A percentile compares a stretch with the other conserved stretches of the same genome.
Evolutionary conservation across 768 basidiomycete species (phyloP).

Genomic region (Boletus tylopilopsis): DNA sequence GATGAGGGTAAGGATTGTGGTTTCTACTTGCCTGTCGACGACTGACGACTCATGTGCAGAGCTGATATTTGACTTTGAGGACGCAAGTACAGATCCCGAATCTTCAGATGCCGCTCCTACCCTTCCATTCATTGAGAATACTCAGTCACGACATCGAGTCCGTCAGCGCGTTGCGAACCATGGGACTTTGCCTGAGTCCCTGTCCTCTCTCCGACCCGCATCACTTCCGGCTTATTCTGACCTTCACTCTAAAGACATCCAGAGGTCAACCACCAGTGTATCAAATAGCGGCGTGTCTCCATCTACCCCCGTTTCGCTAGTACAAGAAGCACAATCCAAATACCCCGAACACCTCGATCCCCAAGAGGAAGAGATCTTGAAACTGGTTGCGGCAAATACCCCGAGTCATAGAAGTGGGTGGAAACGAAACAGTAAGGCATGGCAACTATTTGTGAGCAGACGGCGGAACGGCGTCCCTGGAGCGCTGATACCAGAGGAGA

Average conservation of each 20-base stretch:
- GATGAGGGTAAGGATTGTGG: conserved; percentile 43
- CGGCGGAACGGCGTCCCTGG: conserved; percentile 27
- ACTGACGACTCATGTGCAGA: conserved; percentile 35
- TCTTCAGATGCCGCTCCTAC: conserved; percentile 32
- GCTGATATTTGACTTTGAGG: conserved; percentile 70
- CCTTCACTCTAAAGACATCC: conserved; percentile 35
- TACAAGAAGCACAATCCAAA: conserved; percentile 13
- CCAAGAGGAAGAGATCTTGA: conserved; percentile 51
- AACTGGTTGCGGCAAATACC: conserved; percentile 63
- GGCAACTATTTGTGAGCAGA: conserved; percentile 53
- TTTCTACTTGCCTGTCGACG: not conserved
- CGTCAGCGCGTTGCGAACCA: conserved; percentile 29
- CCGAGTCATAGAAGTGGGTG: conserved; percentile 73
- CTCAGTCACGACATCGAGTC: conserved; percentile 21
- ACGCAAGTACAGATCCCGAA: conserved; percentile 37
- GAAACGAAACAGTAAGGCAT: conserved; percentile 60
- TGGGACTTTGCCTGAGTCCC: conserved; percentile 49
- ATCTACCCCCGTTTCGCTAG: not conserved
- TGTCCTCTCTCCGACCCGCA: conserved; percentile 57
- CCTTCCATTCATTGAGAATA: conserved; percentile 34
- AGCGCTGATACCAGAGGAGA: conserved; percentile 35
- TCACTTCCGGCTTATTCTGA: conserved; percentile 70
- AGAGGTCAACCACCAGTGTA: not conserved
- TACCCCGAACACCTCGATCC: conserved; percentile 30
- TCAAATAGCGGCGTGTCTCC: conserved; percentile 1